Conservation (phyloP, 2,329 filamentous ascomycete genomes). For the Ciborinia camelliae region DNA sequence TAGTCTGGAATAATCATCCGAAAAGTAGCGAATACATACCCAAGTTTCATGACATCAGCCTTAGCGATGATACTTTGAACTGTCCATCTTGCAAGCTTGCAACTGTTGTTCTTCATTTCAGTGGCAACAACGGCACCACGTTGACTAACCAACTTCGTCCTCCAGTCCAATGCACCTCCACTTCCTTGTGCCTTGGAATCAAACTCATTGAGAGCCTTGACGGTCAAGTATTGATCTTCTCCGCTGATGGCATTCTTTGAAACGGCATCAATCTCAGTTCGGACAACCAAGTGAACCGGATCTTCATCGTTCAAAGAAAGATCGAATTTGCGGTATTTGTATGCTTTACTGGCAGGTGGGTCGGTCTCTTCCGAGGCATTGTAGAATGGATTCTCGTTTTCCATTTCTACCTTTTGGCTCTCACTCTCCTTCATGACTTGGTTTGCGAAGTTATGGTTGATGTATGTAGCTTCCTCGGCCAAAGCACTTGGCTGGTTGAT, state of each 20-base stretch:
- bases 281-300: slow-evolving; percentile 86
- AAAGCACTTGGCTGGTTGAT: slow-evolving; percentile 93
- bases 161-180: slow-evolving; percentile 94
- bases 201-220: slow-evolving; percentile 98
- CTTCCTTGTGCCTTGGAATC: slow-evolving; percentile 96
- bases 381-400: slow-evolving; percentile 95
- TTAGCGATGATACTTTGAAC: slow-evolving; percentile 94
- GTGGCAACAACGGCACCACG: slow-evolving; percentile 96
- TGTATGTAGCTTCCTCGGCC: slow-evolving; percentile 96
- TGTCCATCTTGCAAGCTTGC: slow-evolving; percentile 97
- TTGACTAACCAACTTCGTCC: slow-evolving; percentile 88
- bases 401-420: slow-evolving; percentile 74
- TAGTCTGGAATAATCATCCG: neutral
- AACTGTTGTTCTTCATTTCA: slow-evolving; percentile 99
- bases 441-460: slow-evolving; percentile 99
- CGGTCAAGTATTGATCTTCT: slow-evolving; percentile 84
- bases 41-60: slow-evolving; percentile 98
- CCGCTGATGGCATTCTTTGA: slow-evolving; percentile 91
- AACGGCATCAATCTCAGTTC: slow-evolving; percentile 92
- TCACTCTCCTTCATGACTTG: slow-evolving; percentile 88
- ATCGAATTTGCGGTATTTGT: slow-evolving; percentile 98
- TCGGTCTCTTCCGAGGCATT: slow-evolving; percentile 89
- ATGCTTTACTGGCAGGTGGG: slow-evolving; percentile 90
- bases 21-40: slow-evolving; percentile 53
- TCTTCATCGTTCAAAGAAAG: slow-evolving; percentile 87